Conservation (phyloP, 2,329 filamentous ascomycete species). For the Blastomyces percursus region DNA sequence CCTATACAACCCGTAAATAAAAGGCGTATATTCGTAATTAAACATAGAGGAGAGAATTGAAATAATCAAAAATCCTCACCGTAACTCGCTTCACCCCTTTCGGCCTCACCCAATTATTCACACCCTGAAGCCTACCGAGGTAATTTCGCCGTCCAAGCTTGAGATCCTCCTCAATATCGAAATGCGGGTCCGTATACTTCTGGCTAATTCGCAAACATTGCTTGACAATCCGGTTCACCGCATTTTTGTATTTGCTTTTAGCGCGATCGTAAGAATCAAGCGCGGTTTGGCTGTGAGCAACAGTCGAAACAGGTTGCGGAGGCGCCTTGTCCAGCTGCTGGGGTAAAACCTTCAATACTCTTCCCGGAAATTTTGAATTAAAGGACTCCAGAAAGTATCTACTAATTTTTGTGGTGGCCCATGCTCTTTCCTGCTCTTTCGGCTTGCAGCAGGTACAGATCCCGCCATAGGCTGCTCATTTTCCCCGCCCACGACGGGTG, state of each 20-base stretch:
- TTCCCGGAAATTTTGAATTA: conserved; percentile 58
- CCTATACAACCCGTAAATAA: conserved; percentile 33
- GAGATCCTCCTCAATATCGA: conserved; percentile 70
- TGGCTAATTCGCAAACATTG: conserved; percentile 68
- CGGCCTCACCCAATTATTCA: conserved; percentile 40
- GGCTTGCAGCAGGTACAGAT: not conserved
- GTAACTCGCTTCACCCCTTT: conserved; percentile 64
- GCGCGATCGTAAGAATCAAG: conserved; percentile 63
- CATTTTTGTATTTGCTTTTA: conserved; percentile 53
- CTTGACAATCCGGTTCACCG: conserved; percentile 47
- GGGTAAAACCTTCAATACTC: conserved; percentile 61
- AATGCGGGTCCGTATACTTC: conserved; percentile 77
- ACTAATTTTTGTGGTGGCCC: conserved; percentile 56
- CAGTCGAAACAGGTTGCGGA: conserved; percentile 47
- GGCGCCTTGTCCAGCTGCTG: conserved; percentile 44
- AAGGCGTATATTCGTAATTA: conserved; percentile 12
- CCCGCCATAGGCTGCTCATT: not conserved
- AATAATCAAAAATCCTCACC: conserved; percentile 24
- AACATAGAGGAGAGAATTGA: conserved; percentile 15
- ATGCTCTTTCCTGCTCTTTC: conserved; percentile 14
- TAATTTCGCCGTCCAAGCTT: conserved; percentile 47
- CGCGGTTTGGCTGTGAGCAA: conserved; percentile 46
- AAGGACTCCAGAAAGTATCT: conserved; percentile 65
- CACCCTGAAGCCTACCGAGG: conserved; percentile 37
- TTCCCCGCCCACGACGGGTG: not conserved